A percentile compares a stretch with the other conserved stretches of the same genome.
Conservation (phyloP, 2,329 filamentous ascomycete species). For the Metarhizium anisopliae region DNA sequence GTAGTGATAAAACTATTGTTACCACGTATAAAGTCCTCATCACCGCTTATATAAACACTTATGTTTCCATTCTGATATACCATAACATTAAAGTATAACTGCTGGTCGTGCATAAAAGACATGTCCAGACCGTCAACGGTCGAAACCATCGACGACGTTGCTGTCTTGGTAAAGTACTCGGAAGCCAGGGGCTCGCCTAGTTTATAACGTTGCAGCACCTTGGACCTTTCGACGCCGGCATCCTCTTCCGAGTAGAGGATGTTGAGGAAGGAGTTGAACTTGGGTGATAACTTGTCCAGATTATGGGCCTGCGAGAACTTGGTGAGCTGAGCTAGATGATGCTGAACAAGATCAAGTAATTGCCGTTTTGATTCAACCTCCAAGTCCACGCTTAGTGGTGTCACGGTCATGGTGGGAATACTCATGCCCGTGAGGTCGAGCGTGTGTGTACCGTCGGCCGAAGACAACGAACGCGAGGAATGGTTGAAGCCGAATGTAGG, state of each 20-base stretch:
- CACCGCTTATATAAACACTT: constrained; percentile 3
- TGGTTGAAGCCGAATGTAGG: constrained; percentile 8
- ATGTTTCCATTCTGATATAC: constrained; percentile 2
- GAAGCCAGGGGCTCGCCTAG: constrained; percentile 1
- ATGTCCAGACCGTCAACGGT: constrained; percentile 4
- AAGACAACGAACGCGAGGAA: constrained; percentile 6
- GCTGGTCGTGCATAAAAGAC: not conserved
- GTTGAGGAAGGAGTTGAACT: constrained; percentile 9
- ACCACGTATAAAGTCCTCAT: not conserved
- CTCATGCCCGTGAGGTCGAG: constrained; percentile 5
- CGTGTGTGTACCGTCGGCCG: constrained; percentile 3
- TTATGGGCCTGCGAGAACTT: constrained; percentile 6
- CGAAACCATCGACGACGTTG: not conserved
- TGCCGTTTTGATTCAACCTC: not conserved
- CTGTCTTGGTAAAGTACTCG: not conserved
- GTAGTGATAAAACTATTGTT: too few relatives aligned
- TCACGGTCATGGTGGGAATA: constrained; percentile 5
- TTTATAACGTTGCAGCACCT: not conserved
- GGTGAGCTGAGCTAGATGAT: constrained; percentile 8
- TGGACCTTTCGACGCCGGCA: not conserved
- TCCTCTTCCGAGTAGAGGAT: constrained; percentile 4
- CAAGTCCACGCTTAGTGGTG: constrained; percentile 4
- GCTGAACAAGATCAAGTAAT: constrained; percentile 2
- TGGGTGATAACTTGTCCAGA: constrained; percentile 2
- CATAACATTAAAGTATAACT: constrained; percentile 4